Conservation (phyloP, 2,329 filamentous ascomycete species). For the Xylaria sp. region DNA sequence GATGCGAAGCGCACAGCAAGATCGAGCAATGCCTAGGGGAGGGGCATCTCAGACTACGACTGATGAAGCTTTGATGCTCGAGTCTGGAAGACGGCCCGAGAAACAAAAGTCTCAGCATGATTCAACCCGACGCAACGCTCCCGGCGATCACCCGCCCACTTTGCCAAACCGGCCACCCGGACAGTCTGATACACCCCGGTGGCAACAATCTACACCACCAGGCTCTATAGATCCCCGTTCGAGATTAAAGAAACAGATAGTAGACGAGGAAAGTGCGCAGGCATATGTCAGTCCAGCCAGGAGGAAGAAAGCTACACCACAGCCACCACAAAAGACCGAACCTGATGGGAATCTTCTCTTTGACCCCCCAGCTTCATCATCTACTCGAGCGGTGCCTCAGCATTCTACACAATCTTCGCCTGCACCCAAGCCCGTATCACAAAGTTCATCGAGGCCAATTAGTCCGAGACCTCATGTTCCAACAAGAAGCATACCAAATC, state of each 20-base stretch:
- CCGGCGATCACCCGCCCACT: constrained; percentile 62
- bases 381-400: constrained; percentile 35
- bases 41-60: constrained; percentile 60
- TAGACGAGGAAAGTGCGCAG: constrained; percentile 83
- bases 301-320: constrained; percentile 73
- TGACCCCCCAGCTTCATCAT: constrained; percentile 53
- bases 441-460: constrained; percentile 56
- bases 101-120: constrained; percentile 49
- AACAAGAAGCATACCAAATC: constrained; percentile 66
- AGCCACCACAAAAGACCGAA: constrained; percentile 56
- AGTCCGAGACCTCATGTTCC: constrained; percentile 59
- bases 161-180: constrained; percentile 55
- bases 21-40: constrained; percentile 51
- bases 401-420: constrained; percentile 49
- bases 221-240: constrained; percentile 61
- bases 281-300: constrained; percentile 89
- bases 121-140: constrained; percentile 42
- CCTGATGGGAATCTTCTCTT: constrained; percentile 74
- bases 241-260: constrained; percentile 75
- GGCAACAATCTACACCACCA: constrained; percentile 65
- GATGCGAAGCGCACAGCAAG: constrained; percentile 81
- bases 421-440: constrained; percentile 51
- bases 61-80: constrained; percentile 83
- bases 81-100: constrained; percentile 70
- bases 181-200: constrained; percentile 63